These are phyloP conservation scores for Zygosaccharomyces sapae DNA, from an alignment of 1,139 yeast genomes.

Conservation along the genomic window DNA sequence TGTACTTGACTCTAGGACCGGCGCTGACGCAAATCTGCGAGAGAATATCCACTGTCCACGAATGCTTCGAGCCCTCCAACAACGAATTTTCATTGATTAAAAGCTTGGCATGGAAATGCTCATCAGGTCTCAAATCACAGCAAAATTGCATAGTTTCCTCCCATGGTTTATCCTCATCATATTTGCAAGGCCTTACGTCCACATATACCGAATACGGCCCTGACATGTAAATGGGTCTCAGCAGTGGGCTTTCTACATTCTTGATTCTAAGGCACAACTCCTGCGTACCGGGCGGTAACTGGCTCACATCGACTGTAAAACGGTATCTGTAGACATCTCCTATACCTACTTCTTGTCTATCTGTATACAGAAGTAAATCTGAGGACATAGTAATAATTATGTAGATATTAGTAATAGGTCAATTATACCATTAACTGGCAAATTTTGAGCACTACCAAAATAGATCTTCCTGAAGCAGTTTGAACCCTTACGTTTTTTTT, in stretches of 20 bases:
- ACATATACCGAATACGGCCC: slow-evolving; percentile 61
- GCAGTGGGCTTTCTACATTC: slow-evolving; percentile 47
- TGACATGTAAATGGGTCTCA: slow-evolving; percentile 54
- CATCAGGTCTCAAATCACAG: slow-evolving; percentile 51
- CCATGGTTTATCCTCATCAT: slow-evolving; percentile 37
- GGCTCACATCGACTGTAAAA: slow-evolving; percentile 22
- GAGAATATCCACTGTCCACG: slow-evolving; percentile 55
- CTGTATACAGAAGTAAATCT: slow-evolving; percentile 26
- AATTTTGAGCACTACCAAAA: too few relatives aligned
- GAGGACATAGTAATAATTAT: background rate
- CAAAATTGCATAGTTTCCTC: slow-evolving; percentile 36
- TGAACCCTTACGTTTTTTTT: too few relatives aligned
- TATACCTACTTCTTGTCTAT: slow-evolving; percentile 24
- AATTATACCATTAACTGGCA: too few relatives aligned
- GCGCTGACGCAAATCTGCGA: slow-evolving; percentile 49
- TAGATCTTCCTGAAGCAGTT: too few relatives aligned
- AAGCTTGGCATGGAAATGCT: slow-evolving; percentile 48
- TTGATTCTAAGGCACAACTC: slow-evolving; percentile 41
- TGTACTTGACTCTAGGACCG: slow-evolving; percentile 37
- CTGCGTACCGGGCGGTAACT: slow-evolving; percentile 15
- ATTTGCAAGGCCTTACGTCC: slow-evolving; percentile 54
- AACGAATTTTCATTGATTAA: slow-evolving; percentile 42
- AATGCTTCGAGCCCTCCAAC: slow-evolving; percentile 38
- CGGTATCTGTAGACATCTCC: slow-evolving; percentile 33
- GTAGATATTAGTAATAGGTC: too few relatives aligned